Conservation (phyloP, 805 yeast species). For the Zygotorulaspora sp. region DNA sequence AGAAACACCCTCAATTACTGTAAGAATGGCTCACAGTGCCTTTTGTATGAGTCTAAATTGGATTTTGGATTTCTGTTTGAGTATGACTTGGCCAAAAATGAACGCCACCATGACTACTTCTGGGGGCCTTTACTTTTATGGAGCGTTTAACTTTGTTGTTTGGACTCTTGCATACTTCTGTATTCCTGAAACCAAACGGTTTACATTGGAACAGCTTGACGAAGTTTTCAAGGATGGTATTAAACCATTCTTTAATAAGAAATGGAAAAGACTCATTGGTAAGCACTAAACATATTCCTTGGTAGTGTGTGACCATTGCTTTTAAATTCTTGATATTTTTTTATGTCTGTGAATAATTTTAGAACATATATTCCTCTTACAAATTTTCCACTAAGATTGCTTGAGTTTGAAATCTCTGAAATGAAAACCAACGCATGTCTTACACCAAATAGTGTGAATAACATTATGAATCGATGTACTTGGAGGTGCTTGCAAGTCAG, state of each 20-base stretch:
- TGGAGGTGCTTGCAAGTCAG: too few species aligned
- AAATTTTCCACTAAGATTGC: too few species aligned
- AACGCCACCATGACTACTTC: constrained; percentile 41
- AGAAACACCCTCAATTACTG: constrained; percentile 48
- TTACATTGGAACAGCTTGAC: constrained; percentile 73
- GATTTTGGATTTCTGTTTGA: constrained; percentile 42
- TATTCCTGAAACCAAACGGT: constrained; percentile 61
- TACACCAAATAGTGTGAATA: too few species aligned
- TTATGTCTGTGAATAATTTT: too few species aligned
- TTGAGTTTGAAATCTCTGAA: too few species aligned
- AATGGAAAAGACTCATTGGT: constrained; percentile 5
- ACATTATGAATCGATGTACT: too few species aligned
- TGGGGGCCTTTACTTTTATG: constrained; percentile 51
- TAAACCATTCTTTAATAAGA: constrained; percentile 12
- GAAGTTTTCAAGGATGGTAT: constrained; percentile 49
- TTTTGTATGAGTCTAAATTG: constrained; percentile 47
- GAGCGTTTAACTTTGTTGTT: constrained; percentile 48
- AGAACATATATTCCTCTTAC: too few species aligned
- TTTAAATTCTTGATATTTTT: too few species aligned
- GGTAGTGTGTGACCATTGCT: too few species aligned
- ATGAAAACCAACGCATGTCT: too few species aligned
- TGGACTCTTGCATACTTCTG: constrained; percentile 44
- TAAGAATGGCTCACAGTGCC: constrained; percentile 49
- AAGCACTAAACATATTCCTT: too few species aligned
- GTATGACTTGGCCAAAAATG: constrained; percentile 53